Base-by-base conservation (phyloP, 1,284 basidiomycete genomes). In the Trichosporon coremiiforme region DNA sequence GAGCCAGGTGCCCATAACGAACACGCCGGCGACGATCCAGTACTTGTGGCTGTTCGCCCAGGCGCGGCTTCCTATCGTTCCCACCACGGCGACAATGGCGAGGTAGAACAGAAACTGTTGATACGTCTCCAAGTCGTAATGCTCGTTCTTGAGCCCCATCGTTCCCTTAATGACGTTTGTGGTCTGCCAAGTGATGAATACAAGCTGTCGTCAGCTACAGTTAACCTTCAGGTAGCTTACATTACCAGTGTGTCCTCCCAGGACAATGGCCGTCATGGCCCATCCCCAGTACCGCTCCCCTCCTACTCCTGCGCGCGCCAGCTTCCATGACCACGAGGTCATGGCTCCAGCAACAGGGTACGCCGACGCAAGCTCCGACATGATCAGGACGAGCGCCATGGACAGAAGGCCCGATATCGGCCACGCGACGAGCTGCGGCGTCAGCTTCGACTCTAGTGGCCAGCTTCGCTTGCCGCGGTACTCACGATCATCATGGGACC, bases 311-410 rank as follows among this genome's bases (percentile, higher is more conserved):
- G 77, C 78, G 57, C 82, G 69, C 7, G 82, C 80, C 35, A 72
- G 67, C 67, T 82, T 82, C 83, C 83, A 84, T 2, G 81, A 75
- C 83, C 83, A 84, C 4, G 79, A 80, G 2, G 80, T 74, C 82
- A 84, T 83, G 5, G 81, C 83, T 0, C 83, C 83, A 2, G 82
- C 77, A 5, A 84, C 82, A 15, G 83, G 83, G 64, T 82, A 84
- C 0, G 81, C 81, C 0, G 81, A 82, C 9, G 82, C 81, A 0
- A 83, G 71, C 70, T 84, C 83, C 12, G 77, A 75, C 53, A 84
- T 68, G 2, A 79, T 75, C 6, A 79, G 70, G 2, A 80, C 80
- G 47, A 84, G 78, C 31, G 75, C 75, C 22, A 80, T 66, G n/a
- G 76, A 71, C 50, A 80, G 68, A 2, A 82, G 1, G 4, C 75